Evolutionary conservation across 1,284 basidiomycete genomes (phyloP).

Genomic region (Cutaneotrichosporon spelunceum): DNA sequence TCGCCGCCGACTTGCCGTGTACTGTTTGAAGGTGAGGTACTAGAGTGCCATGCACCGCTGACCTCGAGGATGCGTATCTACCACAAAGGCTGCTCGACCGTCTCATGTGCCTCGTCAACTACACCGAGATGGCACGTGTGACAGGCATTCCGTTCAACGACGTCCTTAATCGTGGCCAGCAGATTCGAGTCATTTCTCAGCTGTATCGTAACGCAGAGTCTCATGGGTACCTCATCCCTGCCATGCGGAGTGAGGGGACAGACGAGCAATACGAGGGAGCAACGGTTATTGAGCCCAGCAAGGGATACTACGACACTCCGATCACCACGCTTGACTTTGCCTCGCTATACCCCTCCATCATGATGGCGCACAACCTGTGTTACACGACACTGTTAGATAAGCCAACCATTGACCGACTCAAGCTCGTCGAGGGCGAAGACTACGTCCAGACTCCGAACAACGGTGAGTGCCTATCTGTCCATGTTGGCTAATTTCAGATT

Average conservation of each 20-base stretch:
- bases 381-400: conserved; percentile 88
- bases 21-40: conserved; percentile 80
- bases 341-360: conserved; percentile 94
- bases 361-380: conserved; percentile 98
- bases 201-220: conserved; percentile 83
- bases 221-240: conserved; percentile 79
- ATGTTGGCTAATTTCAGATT: conserved; percentile 57
- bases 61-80: conserved; percentile 81
- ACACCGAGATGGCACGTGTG: conserved; percentile 91
- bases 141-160: conserved; percentile 98
- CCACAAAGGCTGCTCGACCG: conserved; percentile 92
- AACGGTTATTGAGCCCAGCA: conserved; percentile 91
- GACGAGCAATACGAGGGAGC: conserved; percentile 97
- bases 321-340: conserved; percentile 97
- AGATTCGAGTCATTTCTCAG: conserved; percentile 93
- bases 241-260: conserved; percentile 75
- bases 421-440: conserved; percentile 77
- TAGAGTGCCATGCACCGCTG: neutral
- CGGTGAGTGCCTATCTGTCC: conserved; percentile 56
- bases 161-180: conserved; percentile 83
- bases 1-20: conserved; percentile 81
- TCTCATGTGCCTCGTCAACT: conserved; percentile 96
- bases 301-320: conserved; percentile 88
- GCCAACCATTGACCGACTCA: conserved; percentile 67
- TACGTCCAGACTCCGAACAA: conserved; percentile 75